Evolutionary conservation across 306 rosid genomes (phyloP), one percentile per base, ranked within the genome.

Genomic region (Echinosophora koreensis): DNA sequence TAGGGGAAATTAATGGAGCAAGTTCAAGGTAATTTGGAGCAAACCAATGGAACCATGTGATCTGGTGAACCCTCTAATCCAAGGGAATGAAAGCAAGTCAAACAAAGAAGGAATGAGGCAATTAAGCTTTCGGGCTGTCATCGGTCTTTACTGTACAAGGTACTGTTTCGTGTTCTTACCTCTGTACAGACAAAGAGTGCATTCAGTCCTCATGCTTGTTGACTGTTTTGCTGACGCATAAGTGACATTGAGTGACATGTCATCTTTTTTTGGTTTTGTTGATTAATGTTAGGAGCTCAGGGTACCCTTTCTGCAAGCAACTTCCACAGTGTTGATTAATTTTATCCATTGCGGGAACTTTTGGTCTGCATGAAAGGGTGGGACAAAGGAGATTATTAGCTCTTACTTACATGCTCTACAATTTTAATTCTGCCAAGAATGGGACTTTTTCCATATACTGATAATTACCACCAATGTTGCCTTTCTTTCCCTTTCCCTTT

Each of bases 381-480:
- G 64, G 74, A 65, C 74, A 66, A 37, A 56, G 12, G 12, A 73
- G 84, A 80, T 73, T 22, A 80, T 57, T 70, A 67, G 49, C 80
- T 63, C 69, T 65, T 73, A 54, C 38, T 74, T 61, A 46, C 15
- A 49, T 16, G 61, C 12, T 60, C 15, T 46, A 30, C 16, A 62
- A 63, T 47, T 35, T 60, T 35, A 57, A 49, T 66, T 57, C 63
- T 66, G 12, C 58, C 39, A 34, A 44, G 55, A 66, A 56, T 80
- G 35, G 28, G 30, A 16, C 62, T 34, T 60, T 60, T 35, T 47
- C 69, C 79, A 15, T 46, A 59, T 22, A 63, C 55, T 80, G 46
- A 55, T 80, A 44, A 80, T 80, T 65, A 47, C 30, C 70, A 4
- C 66, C 55, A 17, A 9, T 30, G 60, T 35, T 54, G 74, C 47